Conservation (phyloP, 176 grass and related monocot genomes). For the Phragmites australis region DNA sequence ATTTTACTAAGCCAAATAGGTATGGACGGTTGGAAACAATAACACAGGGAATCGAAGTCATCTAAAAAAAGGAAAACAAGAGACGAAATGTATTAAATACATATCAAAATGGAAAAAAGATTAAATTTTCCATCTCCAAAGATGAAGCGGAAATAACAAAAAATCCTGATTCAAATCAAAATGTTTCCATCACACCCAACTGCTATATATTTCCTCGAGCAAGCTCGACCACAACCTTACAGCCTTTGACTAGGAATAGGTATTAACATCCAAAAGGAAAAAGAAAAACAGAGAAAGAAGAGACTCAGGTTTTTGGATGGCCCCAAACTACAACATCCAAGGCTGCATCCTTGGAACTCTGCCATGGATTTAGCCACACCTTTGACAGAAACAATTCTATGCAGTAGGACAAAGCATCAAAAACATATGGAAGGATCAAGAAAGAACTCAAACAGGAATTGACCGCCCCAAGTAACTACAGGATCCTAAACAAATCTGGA, state of each 20-base stretch:
- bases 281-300: neutral
- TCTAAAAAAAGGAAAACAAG: neutral
- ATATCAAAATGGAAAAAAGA: conserved; percentile 5
- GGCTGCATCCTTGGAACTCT: conserved; percentile 6
- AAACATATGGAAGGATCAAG: neutral
- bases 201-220: conserved; percentile 13
- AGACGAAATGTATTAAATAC: conserved; percentile 19
- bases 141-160: neutral
- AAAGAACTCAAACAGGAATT: conserved; percentile 44
- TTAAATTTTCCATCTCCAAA: neutral
- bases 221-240: neutral
- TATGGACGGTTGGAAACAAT: conserved; percentile 48
- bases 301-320: conserved; percentile 1
- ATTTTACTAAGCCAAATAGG: conserved; percentile 18
- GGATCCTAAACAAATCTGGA: conserved; percentile 12
- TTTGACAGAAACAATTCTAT: neutral
- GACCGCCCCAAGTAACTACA: neutral
- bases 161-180: neutral
- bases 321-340: neutral
- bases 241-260: neutral
- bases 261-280: neutral
- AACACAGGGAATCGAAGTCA: conserved; percentile 39
- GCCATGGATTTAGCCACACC: neutral
- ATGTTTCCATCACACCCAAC: neutral
- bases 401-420: neutral